Conservation (phyloP, 306 rosid genomes). For the Canavalia gladiata region DNA sequence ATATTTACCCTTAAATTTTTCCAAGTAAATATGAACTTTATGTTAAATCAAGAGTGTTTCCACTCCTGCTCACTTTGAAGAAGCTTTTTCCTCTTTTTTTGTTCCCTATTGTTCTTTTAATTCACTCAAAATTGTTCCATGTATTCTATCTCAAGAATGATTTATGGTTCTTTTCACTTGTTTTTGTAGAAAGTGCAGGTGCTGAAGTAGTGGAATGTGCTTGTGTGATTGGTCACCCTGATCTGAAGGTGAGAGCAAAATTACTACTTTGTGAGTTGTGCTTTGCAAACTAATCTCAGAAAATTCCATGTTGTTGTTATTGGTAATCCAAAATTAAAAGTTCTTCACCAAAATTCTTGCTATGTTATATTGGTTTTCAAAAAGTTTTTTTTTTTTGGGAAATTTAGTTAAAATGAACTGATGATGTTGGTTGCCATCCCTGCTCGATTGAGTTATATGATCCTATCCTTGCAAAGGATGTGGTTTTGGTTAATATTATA, state of each 20-base stretch:
- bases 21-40: not conserved
- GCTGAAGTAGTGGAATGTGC: conserved; percentile 32
- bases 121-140: not conserved
- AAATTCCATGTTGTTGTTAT: not conserved
- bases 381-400: too few relatives aligned
- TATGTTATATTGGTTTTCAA: not conserved
- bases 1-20: not conserved
- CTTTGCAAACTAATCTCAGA: not conserved
- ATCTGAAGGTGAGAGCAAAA: conserved; percentile 9
- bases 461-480: not conserved
- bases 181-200: conserved; percentile 11
- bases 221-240: conserved; percentile 20
- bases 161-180: not conserved
- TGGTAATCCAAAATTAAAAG: not conserved
- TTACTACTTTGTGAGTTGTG: not conserved
- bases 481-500: not conserved
- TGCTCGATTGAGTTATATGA: not conserved
- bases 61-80: conserved; percentile 9
- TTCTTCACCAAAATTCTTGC: not conserved
- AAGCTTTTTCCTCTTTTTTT: not conserved
- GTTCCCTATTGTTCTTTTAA: conserved; percentile 20
- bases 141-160: not conserved
- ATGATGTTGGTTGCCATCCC: not conserved
- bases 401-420: not conserved
- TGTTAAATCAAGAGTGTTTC: not conserved